Evolutionary conservation across 176 grass and related monocot genomes (phyloP).

Genomic region (Triticum timopheevii): DNA sequence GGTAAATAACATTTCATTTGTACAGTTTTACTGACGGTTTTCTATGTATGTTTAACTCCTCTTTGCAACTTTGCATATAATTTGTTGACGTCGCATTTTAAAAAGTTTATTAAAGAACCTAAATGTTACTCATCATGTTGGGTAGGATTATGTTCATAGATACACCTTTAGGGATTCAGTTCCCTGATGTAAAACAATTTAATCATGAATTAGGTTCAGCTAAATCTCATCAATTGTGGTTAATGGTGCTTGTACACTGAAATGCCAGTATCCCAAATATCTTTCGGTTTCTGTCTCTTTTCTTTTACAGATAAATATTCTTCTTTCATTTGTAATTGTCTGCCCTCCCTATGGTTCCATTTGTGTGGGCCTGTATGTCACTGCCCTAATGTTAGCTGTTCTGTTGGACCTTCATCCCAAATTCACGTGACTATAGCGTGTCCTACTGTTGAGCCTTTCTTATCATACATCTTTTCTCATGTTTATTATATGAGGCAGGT

Average conservation of each 20-base stretch:
- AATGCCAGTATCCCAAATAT: neutral
- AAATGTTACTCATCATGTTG: slow-evolving; percentile 25
- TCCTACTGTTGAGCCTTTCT: neutral
- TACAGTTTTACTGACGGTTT: slow-evolving; percentile 14
- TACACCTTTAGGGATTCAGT: slow-evolving; percentile 6
- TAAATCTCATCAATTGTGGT: neutral
- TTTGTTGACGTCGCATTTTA: neutral
- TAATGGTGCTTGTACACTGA: slow-evolving; percentile 22
- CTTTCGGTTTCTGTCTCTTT: neutral
- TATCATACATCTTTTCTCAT: neutral
- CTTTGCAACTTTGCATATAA: slow-evolving; percentile 29
- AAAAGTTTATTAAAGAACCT: neutral
- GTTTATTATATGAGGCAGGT: neutral
- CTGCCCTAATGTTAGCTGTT: neutral
- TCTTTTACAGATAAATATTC: neutral
- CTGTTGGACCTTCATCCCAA: neutral
- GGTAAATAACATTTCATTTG: slow-evolving; percentile 46
- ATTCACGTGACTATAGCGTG: neutral
- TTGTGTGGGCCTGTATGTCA: neutral
- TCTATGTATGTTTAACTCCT: slow-evolving; percentile 3
- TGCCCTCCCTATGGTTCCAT: neutral
- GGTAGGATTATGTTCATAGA: slow-evolving; percentile 1
- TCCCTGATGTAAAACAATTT: slow-evolving; percentile 1
- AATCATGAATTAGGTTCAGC: neutral
- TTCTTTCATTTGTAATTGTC: neutral